These are phyloP conservation scores for Xylaria bambusicola DNA, from an alignment of 495 filamentous ascomycete species.

Conservation along the genomic window DNA sequence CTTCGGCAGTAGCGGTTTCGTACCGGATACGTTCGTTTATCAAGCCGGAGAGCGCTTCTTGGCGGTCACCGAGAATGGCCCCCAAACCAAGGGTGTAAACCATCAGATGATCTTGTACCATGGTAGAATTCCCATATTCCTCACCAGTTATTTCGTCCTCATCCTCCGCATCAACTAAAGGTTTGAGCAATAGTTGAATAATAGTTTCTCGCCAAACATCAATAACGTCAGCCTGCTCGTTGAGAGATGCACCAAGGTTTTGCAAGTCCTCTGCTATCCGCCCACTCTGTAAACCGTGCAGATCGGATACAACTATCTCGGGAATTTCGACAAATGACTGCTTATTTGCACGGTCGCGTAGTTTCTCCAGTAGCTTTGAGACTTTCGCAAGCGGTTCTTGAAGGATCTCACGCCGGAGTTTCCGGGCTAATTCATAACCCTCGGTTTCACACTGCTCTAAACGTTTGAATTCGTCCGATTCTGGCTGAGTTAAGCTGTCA, in stretches of 20 bases:
- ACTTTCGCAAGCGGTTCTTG: slow-evolving; percentile 37
- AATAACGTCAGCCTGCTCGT: slow-evolving; percentile 68
- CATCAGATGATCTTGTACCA: slow-evolving; percentile 79
- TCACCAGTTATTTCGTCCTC: slow-evolving; percentile 75
- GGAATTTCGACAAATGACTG: slow-evolving; percentile 67
- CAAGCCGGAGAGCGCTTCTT: slow-evolving; percentile 72
- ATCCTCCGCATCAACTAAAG: slow-evolving; percentile 81
- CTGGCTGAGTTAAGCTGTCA: slow-evolving; percentile 57
- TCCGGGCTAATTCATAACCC: slow-evolving; percentile 74
- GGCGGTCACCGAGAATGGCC: slow-evolving; percentile 74
- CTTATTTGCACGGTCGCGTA: slow-evolving; percentile 43
- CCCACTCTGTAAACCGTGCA: slow-evolving; percentile 40
- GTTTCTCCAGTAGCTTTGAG: slow-evolving; percentile 46
- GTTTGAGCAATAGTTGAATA: slow-evolving; percentile 66
- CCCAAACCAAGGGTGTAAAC: slow-evolving; percentile 78
- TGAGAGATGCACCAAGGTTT: slow-evolving; percentile 55
- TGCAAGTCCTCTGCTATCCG: slow-evolving; percentile 33
- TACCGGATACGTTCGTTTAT: slow-evolving; percentile 77
- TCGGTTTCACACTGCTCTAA: slow-evolving; percentile 70
- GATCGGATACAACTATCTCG: slow-evolving; percentile 35
- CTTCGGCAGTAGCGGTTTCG: slow-evolving; percentile 62
- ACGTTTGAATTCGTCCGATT: slow-evolving; percentile 63
- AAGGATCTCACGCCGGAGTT: slow-evolving; percentile 75
- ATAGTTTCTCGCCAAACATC: slow-evolving; percentile 72
- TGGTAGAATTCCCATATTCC: slow-evolving; percentile 85